Conservation (phyloP, 2,329 filamentous ascomycete species). For the Spiromastix sp. region DNA sequence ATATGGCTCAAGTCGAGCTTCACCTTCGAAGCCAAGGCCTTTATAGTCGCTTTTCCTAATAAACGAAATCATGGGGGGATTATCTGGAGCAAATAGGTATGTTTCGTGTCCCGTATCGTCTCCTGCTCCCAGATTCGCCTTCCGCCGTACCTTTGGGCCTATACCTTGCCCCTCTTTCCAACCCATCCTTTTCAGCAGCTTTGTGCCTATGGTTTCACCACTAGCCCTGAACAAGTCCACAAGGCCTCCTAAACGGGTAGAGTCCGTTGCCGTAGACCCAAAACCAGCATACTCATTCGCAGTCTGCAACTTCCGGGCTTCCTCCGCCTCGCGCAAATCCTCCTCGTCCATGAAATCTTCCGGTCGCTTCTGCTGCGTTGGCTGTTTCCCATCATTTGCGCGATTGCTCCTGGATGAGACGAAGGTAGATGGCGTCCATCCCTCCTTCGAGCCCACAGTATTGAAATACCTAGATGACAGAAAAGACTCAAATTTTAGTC, state of each 20-base stretch:
- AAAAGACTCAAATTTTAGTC: slow-evolving; percentile 22
- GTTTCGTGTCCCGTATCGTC: slow-evolving; percentile 38
- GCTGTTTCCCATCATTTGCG: slow-evolving; percentile 52
- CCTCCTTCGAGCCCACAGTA: slow-evolving; percentile 95
- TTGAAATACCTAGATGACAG: slow-evolving; percentile 70
- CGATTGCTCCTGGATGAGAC: slow-evolving; percentile 79
- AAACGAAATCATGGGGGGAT: slow-evolving; percentile 53
- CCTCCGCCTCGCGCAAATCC: slow-evolving; percentile 76
- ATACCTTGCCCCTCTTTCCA: slow-evolving; percentile 93
- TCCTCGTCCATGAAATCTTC: slow-evolving; percentile 99
- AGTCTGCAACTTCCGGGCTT: slow-evolving; percentile 65
- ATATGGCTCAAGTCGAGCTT: slow-evolving; percentile 23
- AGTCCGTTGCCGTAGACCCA: slow-evolving; percentile 53
- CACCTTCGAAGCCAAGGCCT: slow-evolving; percentile 36
- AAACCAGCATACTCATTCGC: slow-evolving; percentile 64
- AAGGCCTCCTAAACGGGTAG: slow-evolving; percentile 43
- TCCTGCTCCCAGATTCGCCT: slow-evolving; percentile 55
- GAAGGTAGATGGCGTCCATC: slow-evolving; percentile 88
- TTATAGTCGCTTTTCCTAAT: slow-evolving; percentile 35
- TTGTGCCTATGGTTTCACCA: slow-evolving; percentile 79
- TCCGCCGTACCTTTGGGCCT: slow-evolving; percentile 71
- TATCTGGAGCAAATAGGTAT: slow-evolving; percentile 77
- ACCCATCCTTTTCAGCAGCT: slow-evolving; percentile 81
- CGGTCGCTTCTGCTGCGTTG: slow-evolving; percentile 46
- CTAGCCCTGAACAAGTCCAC: slow-evolving; percentile 61